Conservation (phyloP, 2,329 filamentous ascomycete genomes). For the Calonectria pauciramosa region DNA sequence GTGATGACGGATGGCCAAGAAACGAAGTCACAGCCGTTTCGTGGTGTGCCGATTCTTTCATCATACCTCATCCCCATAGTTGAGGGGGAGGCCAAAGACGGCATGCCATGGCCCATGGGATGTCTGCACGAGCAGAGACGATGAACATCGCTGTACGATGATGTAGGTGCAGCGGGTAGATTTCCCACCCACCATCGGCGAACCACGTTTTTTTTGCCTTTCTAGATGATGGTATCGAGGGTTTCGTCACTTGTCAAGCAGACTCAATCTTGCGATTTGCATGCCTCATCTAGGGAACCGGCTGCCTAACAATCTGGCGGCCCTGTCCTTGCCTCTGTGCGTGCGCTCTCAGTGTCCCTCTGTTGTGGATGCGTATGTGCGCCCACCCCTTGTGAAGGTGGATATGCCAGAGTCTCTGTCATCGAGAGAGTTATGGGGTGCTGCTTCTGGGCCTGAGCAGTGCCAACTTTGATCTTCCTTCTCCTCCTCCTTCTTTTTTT, state of each 20-base stretch:
- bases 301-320: neutral
- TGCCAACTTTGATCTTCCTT: slow-evolving; percentile 5
- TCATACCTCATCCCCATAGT: neutral
- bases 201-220: neutral
- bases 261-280: neutral
- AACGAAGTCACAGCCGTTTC: neutral
- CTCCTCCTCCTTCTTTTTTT: neutral
- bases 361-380: neutral
- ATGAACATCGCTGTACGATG: slow-evolving; percentile 1
- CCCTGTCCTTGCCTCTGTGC: neutral
- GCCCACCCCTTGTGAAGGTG: neutral
- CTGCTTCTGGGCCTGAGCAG: slow-evolving; percentile 1
- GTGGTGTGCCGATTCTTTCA: slow-evolving; percentile 10
- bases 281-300: slow-evolving; percentile 5
- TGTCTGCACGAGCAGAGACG: neutral
- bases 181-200: neutral
- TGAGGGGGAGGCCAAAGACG: slow-evolving; percentile 6
- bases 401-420: neutral
- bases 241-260: neutral
- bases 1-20: neutral
- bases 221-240: neutral
- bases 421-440: slow-evolving; percentile 1
- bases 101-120: slow-evolving; percentile 13
- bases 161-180: slow-evolving; percentile 8
- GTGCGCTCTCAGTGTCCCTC: neutral